Percentiles rank a stretch among this genome's conserved stretches.
phyloP scores from a whole-genome alignment of 2,329 filamentous ascomycete species.

The Aspergillus ochraceus region DNA sequence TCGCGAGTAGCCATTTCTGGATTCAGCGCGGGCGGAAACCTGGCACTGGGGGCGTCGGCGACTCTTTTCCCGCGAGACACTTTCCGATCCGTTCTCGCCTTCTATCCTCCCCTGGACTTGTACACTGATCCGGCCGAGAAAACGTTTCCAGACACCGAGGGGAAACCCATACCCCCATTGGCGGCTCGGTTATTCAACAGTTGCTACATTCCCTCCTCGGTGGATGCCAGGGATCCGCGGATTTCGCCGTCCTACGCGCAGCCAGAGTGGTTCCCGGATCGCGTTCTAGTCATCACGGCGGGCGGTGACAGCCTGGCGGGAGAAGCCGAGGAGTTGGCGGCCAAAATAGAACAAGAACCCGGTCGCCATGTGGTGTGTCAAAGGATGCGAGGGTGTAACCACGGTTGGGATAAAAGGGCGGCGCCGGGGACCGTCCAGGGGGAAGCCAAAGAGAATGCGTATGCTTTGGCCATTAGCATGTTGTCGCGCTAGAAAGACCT shows the following conservation, averaged over 20 bases:
- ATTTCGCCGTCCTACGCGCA: conserved; percentile 32
- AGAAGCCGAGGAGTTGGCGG: conserved; percentile 32
- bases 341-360: conserved; percentile 19
- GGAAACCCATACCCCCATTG: conserved; percentile 22
- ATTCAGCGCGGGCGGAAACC: conserved; percentile 47
- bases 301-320: conserved; percentile 29
- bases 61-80: conserved; percentile 30
- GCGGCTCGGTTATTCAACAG: conserved; percentile 30
- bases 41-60: conserved; percentile 36
- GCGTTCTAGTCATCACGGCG: conserved; percentile 32
- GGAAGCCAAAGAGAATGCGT: conserved; percentile 35
- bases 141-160: conserved; percentile 21
- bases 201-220: conserved; percentile 27
- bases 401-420: conserved; percentile 42
- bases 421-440: conserved; percentile 26
- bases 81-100: conserved; percentile 33
- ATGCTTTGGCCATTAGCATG: conserved; percentile 34
- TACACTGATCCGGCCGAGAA: conserved; percentile 19
- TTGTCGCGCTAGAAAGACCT: conserved; percentile 13
- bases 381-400: conserved; percentile 36
- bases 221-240: conserved; percentile 31
- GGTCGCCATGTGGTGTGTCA: conserved; percentile 30
- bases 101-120: conserved; percentile 34
- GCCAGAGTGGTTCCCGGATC: conserved; percentile 27
- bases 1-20: conserved; percentile 38